phyloP scores from a whole-genome alignment of 306 rosid species.

The Calophaca sinica region DNA sequence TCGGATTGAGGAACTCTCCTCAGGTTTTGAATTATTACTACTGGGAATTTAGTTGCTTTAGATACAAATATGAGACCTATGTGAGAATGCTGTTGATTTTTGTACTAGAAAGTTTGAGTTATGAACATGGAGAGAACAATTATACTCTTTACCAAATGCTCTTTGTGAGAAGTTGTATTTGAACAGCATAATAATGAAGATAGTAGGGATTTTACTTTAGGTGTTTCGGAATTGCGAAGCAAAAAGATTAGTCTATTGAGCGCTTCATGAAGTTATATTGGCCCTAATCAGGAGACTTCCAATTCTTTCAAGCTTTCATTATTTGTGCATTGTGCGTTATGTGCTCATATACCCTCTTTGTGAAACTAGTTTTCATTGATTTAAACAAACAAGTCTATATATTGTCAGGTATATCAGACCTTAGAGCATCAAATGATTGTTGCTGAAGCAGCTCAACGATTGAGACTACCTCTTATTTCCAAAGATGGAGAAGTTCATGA shows the following conservation, averaged over 20 bases:
- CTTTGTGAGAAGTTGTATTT: constrained; percentile 8
- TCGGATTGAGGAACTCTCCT: constrained; percentile 75
- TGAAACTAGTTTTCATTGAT: constrained; percentile 26
- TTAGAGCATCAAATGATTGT: constrained; percentile 86
- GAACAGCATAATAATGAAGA: neutral
- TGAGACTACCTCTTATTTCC: constrained; percentile 87
- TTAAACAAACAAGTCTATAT: constrained; percentile 30
- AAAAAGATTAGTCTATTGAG: constrained; percentile 4
- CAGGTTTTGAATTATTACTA: constrained; percentile 61
- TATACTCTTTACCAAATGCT: neutral
- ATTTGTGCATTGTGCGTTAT: neutral
- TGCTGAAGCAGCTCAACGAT: constrained; percentile 93
- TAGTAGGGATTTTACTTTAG: constrained; percentile 15
- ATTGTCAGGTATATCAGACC: constrained; percentile 77
- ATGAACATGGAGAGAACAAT: neutral
- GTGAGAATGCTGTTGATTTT: constrained; percentile 15
- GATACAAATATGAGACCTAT: neutral
- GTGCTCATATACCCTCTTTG: constrained; percentile 6
- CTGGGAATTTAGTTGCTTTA: neutral
- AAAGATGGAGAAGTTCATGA: constrained; percentile 89
- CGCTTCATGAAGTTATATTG: neutral
- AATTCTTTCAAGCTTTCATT: constrained; percentile 27
- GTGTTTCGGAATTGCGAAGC: neutral
- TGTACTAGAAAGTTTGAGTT: neutral
- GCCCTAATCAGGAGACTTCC: neutral